Evolutionary conservation across 2,329 filamentous ascomycete species (phyloP).

Genomic region (Fusarium sp.): DNA sequence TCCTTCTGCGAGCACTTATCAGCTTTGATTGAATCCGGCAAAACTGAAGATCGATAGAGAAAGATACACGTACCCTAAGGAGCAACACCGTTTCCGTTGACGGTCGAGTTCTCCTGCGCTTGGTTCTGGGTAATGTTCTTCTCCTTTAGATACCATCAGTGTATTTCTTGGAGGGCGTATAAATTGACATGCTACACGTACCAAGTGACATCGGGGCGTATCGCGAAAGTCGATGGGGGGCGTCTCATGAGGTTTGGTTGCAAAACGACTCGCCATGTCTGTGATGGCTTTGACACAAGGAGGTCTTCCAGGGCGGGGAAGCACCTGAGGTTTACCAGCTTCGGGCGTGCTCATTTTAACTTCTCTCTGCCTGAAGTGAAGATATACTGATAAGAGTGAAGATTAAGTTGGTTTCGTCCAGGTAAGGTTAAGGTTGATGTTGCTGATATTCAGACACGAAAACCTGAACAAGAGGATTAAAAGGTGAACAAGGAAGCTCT

Average conservation of each 20-base stretch:
- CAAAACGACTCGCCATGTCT: neutral
- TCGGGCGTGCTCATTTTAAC: slow-evolving; percentile 7
- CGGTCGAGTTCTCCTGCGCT: neutral
- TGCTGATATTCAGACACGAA: neutral
- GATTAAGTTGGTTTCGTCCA: neutral
- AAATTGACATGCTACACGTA: neutral
- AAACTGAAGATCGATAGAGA: neutral
- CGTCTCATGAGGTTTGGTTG: neutral
- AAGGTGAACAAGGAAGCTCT: neutral
- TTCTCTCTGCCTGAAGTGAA: neutral
- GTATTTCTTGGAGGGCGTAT: neutral
- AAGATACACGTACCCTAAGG: slow-evolving; percentile 23
- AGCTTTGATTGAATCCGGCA: neutral
- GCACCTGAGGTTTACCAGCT: neutral
- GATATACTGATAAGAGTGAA: neutral
- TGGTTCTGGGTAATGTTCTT: neutral
- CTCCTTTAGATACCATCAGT: slow-evolving; percentile 11
- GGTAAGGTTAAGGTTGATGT: slow-evolving; percentile 1
- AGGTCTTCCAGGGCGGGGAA: neutral
- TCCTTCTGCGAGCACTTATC: slow-evolving; percentile 15
- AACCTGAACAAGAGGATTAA: neutral
- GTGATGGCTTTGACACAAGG: neutral
- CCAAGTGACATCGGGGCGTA: neutral
- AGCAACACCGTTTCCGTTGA: neutral
- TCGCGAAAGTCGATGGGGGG: neutral